Percentiles rank a stretch among this genome's conserved stretches.
Conservation (phyloP, 176 grass and related monocot species). For the Cocos nucifera region DNA sequence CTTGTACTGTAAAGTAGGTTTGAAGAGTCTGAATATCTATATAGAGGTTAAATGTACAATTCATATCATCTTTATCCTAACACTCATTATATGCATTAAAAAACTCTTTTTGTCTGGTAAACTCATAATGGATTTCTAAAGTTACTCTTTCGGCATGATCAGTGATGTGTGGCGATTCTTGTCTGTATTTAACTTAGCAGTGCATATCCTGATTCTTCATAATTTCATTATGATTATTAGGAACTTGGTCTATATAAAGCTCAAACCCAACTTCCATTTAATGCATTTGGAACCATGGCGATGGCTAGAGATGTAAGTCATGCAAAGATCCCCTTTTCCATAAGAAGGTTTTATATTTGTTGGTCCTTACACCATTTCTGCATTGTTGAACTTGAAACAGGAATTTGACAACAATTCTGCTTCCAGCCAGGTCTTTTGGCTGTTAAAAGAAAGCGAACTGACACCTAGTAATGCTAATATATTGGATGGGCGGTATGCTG, state of each 20-base stretch:
- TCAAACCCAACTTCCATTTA: conserved; percentile 94
- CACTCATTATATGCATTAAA: too few species aligned
- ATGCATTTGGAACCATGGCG: conserved; percentile 98
- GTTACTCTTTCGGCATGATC: too few species aligned
- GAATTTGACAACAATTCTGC: conserved; percentile 97
- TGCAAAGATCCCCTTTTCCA: conserved; percentile 7
- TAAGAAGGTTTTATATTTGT: too few species aligned
- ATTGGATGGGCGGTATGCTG: conserved; percentile 71
- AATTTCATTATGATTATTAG: conserved; percentile 23
- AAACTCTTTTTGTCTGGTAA: too few species aligned
- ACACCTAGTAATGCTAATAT: conserved; percentile 99
- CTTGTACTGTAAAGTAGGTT: too few species aligned
- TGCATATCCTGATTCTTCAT: neutral
- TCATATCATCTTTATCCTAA: too few species aligned
- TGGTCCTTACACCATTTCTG: neutral
- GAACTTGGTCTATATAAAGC: conserved; percentile 94
- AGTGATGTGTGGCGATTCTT: too few species aligned
- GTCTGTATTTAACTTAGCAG: too few species aligned
- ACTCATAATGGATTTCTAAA: too few species aligned
- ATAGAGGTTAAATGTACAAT: too few species aligned
- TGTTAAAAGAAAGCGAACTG: conserved; percentile 94
- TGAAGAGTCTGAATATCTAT: too few species aligned
- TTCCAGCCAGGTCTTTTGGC: conserved; percentile 98
- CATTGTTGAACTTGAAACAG: conserved; percentile 33
- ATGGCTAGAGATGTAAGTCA: conserved; percentile 91